Base-by-base conservation (phyloP, 768 basidiomycete species). In the Daedaleopsis sinensis region DNA sequence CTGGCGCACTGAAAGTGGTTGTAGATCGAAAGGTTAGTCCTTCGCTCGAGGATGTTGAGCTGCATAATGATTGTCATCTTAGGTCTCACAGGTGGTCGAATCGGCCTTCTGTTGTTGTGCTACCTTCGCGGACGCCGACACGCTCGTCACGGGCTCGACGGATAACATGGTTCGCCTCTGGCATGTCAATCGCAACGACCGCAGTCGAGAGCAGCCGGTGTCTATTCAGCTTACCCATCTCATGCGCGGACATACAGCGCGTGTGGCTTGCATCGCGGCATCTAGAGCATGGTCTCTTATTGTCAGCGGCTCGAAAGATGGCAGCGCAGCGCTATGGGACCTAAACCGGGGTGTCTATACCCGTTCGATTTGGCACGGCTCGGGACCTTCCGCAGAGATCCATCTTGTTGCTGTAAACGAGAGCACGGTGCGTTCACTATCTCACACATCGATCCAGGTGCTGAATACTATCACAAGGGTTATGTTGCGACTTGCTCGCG, bases 291-390 rank as follows among this genome's bases (percentile, higher is more conserved):
- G 95, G 95, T 92, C 91, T 1, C 67, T 94, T 23, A 83, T 86
- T 23, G 83, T 95, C 47, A 95, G 91, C 65, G 93, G 93, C 11
- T 91, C 91, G 16, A 82, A 84, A 68, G 94, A 96, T 67, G 93
- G 94, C 1, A 92, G 88, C 62, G 93, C 90, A 0, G 89, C 89
- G 4, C 59, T 96, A 3, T 97, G 95, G 95, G 95, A 96, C 72
- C 80, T 94, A 55, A 96, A 97, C 70, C 79, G 86, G 27, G 90
- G 90, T 9, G 77, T 85, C 9, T 96, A 97, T 64, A 85, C 91
- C 13, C 79, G 89, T 57, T 91, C 92, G 0, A 89, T 94, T 35
- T 89, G 89, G 84, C 91, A 93, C 58, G 81, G 80, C 12, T 61
- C 70, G 0, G 68, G 65, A 10, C 66, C 69, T 11, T 51, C 59